A percentile compares a stretch with the other conserved stretches of the same genome.
These are phyloP conservation scores for Suillus luteus DNA, from an alignment of 768 basidiomycete species.

Conservation along the genomic window DNA sequence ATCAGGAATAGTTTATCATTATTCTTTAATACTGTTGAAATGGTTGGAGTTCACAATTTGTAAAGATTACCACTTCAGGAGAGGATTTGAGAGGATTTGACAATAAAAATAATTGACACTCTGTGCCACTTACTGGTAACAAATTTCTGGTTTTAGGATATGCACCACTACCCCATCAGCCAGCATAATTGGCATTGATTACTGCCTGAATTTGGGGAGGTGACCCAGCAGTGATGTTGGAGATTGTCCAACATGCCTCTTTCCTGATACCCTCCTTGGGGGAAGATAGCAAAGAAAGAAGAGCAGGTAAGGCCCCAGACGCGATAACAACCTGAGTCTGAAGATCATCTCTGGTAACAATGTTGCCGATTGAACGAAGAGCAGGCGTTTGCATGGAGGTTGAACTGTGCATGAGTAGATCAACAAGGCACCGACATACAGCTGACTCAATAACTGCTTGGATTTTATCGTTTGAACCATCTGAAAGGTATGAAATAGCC, in stretches of 20 bases:
- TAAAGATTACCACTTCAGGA: too few relatives aligned
- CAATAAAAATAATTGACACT: too few relatives aligned
- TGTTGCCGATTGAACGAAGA: constrained; percentile 97
- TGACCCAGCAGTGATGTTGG: constrained; percentile 96
- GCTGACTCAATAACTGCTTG: constrained; percentile 99
- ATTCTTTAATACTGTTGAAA: too few relatives aligned
- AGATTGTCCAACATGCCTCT: constrained; percentile 99
- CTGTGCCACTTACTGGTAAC: too few relatives aligned
- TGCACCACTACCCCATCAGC: too few relatives aligned
- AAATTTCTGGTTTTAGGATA: too few relatives aligned
- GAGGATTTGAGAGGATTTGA: too few relatives aligned
- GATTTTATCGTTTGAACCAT: constrained; percentile 99
- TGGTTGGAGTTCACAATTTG: too few relatives aligned
- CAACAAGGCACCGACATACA: constrained; percentile 95
- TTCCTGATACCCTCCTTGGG: constrained; percentile 99
- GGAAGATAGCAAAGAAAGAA: constrained; percentile 89
- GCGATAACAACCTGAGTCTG: constrained; percentile 99
- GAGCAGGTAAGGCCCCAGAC: constrained; percentile 93
- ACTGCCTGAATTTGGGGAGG: constrained; percentile 96
- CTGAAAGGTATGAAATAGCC: constrained; percentile 99
- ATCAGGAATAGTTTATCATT: too few relatives aligned
- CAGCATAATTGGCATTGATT: constrained; percentile 97
- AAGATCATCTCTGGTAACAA: constrained; percentile 98
- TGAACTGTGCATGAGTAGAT: constrained; percentile 92
- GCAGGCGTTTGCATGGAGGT: constrained; percentile 98